Evolutionary conservation across 2,329 filamentous ascomycete species (phyloP), one percentile per base, ranked within the genome.

Genomic region (Periconia digitata): DNA sequence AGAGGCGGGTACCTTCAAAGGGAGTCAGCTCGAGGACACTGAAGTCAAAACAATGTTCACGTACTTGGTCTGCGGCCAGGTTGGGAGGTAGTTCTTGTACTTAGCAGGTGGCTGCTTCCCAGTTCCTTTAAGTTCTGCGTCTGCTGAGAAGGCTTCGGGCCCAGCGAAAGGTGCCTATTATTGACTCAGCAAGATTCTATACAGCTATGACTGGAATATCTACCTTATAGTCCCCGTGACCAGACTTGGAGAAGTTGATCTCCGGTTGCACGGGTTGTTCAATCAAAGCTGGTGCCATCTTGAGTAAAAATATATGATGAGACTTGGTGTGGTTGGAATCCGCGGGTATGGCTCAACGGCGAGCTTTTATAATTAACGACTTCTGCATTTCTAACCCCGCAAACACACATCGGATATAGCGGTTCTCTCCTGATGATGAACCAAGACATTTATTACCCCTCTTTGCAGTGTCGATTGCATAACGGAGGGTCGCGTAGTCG

Each of bases 71-170:
- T 85, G 80, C 54, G 83, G 77, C 86, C 86, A 90, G 2, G 82
- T 84, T 2, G 87, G 86, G 8, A 90, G 79, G 66, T 92, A 92
- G 63, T 90, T 77, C 3, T 84, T 84, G 56, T 89, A 91, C 64
- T 83, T 78, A 6, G 80, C 79, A 8, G 81, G 77, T 15, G 78
- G 72, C 56, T 81, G 75, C 51, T 76, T 79, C 2, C 66, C 75
- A 10, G 76, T 79, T 3, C 81, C 81, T 42, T 81, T 73, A 32
- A 81, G 55, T 55, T 84, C 82, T 4, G 72, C 66, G 0, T 82
- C 79, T 51, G 77, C 76, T 41, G 76, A 72, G 52, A 71, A 77
- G 5, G 64, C 66, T 35, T 68, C 70, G 1, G 73, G 72, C 10
- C 72, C 71, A 51, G 70, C 69, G 44, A 72, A 76, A 4, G 74